These are phyloP conservation scores for Rhodotorula kratochvilovae DNA, from an alignment of 768 basidiomycete genomes.

Conservation along the genomic window DNA sequence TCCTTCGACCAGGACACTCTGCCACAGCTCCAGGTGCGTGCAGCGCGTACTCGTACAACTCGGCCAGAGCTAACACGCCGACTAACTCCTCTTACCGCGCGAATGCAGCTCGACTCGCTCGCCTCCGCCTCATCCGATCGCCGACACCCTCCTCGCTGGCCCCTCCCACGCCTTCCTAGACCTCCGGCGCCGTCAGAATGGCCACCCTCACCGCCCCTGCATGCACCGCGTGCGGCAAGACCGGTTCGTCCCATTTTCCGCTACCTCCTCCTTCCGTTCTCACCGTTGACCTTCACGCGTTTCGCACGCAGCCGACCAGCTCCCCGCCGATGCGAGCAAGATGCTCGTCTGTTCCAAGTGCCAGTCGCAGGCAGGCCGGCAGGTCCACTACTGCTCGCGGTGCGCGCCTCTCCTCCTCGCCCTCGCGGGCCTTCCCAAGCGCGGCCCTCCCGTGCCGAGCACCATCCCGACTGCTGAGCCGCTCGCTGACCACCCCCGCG, in stretches of 20 bases:
- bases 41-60: not conserved
- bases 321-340: not conserved
- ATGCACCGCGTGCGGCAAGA: constrained; percentile 2
- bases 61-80: too few relatives aligned
- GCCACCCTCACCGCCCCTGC: not conserved
- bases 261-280: too few relatives aligned
- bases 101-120: not conserved
- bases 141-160: too few relatives aligned
- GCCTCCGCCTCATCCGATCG: too few relatives aligned
- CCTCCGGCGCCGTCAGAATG: too few relatives aligned
- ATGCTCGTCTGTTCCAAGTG: constrained; percentile 14
- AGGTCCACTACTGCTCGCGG: constrained; percentile 7
- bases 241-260: not conserved
- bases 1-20: too few relatives aligned
- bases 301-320: not conserved
- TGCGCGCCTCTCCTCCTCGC: not conserved
- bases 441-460: too few relatives aligned
- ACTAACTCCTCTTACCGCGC: too few relatives aligned
- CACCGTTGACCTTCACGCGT: not conserved
- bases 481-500: not conserved
- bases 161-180: too few relatives aligned
- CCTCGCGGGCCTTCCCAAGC: not conserved
- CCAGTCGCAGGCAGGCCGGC: not conserved
- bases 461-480: not conserved
- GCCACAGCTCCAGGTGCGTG: not conserved